Evolutionary conservation across 1,139 yeast species (phyloP), one percentile per base, ranked within the genome.

Genomic region (Sugiyamaella xylanicola): DNA sequence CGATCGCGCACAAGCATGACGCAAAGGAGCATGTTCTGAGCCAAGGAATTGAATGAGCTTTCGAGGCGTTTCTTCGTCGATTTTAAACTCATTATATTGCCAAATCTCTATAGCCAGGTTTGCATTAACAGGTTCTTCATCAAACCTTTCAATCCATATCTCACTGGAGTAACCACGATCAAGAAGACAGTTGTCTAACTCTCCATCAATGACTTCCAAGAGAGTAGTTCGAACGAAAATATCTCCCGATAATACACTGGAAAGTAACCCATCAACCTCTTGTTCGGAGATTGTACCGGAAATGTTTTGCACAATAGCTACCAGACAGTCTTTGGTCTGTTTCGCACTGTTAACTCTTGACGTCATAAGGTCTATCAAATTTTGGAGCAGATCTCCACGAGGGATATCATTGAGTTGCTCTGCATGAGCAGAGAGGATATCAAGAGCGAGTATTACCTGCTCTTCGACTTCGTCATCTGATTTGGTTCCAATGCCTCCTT

Each of bases 401-500:
- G 96, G 95, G 0, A 78, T 78, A 64, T 86, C 85, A 59, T 79
- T 83, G 66, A 90, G 87, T 19, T 80, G 81, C 62, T 86, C 95
- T 15, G 92, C 83, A 67, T 92, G 96, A 11, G 83, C 78, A 0
- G 89, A 77, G 42, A 93, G 76, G 51, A 91, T 84, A 65, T 91
- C 96, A 61, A 92, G 73, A 0, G 93, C 88, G 57, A 93, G 74
- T 56, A 88, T 73, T 48, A 90, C 74, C 63, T 89, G 95, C 69
- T 92, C 98, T 69, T 92, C 98, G 65, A 87, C 88, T 25, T 87
- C 87, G 59, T 88, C 95, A 67, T 87, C 95, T 59, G 86, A 86
- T 36, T 60, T 59, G 37, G 67, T 61, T 77, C 82, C 74, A 81
- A 87, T 68, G 81, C 97, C 43, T 82, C 80, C 57, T 77, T 81